phyloP scores from a whole-genome alignment of 225 moss, liverwort and hornwort species.

The Marchantia paleacea region DNA sequence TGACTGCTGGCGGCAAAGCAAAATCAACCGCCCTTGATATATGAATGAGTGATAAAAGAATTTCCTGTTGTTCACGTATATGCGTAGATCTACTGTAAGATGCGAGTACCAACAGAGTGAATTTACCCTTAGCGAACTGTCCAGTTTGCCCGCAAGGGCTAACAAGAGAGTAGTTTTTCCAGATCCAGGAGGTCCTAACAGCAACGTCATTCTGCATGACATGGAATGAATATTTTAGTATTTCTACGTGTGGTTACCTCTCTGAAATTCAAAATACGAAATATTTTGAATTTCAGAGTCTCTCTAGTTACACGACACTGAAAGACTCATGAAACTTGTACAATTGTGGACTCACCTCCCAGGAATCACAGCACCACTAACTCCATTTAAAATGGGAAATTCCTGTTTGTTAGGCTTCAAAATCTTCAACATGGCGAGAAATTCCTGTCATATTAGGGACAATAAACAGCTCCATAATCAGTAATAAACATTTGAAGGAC shows the following conservation, averaged over 20 bases:
- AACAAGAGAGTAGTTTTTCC: constrained; percentile 74
- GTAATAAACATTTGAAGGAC: no score
- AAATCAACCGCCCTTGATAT: not conserved
- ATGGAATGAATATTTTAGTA: not conserved
- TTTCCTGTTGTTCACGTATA: no score
- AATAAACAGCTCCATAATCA: not conserved
- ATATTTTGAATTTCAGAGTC: not conserved
- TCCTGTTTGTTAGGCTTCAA: constrained; percentile 63
- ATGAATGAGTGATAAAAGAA: no score
- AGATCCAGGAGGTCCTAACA: constrained; percentile 84
- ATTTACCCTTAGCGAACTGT: constrained; percentile 50
- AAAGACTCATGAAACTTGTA: not conserved
- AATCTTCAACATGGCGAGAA: constrained; percentile 34
- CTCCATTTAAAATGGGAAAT: constrained; percentile 62
- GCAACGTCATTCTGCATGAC: constrained; percentile 65
- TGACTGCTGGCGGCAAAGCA: not conserved
- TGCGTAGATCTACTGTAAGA: no score
- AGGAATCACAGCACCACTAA: constrained; percentile 62
- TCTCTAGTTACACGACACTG: not conserved
- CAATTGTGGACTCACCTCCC: constrained; percentile 43
- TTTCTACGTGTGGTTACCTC: not conserved
- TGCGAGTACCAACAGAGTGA: not conserved
- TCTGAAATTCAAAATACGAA: not conserved
- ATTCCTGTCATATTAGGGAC: constrained; percentile 30
- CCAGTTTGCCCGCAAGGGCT: constrained; percentile 80